These are phyloP conservation scores for Nicotiana attenuata DNA, from an alignment of 257 asterid species.

Conservation along the genomic window DNA sequence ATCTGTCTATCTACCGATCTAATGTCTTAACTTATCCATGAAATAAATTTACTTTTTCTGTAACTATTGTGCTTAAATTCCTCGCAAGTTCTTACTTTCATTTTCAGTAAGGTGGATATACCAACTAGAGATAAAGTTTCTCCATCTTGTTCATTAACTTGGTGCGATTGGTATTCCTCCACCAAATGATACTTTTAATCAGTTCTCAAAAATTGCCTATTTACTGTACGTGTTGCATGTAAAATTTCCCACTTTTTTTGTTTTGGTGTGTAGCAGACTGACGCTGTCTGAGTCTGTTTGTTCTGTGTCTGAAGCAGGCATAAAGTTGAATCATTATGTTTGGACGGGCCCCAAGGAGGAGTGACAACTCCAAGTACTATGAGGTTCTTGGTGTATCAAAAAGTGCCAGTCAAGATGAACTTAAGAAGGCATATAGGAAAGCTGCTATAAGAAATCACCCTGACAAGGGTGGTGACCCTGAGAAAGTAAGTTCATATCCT, in stretches of 20 bases:
- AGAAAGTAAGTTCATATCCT: constrained; percentile 28
- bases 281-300: background rate
- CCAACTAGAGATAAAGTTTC: background rate
- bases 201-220: background rate
- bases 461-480: constrained; percentile 63
- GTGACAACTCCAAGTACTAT: constrained; percentile 39
- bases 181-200: background rate
- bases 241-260: background rate
- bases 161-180: background rate
- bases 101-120: background rate
- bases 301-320: background rate
- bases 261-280: background rate
- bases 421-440: constrained; percentile 51
- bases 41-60: background rate
- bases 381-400: constrained; percentile 46
- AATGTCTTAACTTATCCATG: background rate
- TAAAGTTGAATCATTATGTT: constrained; percentile 27
- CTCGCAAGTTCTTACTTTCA: background rate
- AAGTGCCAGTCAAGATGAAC: constrained; percentile 41
- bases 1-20: background rate
- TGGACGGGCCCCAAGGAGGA: constrained; percentile 33
- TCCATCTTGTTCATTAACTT: background rate
- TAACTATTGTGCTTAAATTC: background rate
- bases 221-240: background rate
- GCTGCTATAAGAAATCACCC: constrained; percentile 56